These are phyloP conservation scores for Dysphania ambrosioides DNA, from an alignment of 148 eudicot species.

Conservation along the genomic window DNA sequence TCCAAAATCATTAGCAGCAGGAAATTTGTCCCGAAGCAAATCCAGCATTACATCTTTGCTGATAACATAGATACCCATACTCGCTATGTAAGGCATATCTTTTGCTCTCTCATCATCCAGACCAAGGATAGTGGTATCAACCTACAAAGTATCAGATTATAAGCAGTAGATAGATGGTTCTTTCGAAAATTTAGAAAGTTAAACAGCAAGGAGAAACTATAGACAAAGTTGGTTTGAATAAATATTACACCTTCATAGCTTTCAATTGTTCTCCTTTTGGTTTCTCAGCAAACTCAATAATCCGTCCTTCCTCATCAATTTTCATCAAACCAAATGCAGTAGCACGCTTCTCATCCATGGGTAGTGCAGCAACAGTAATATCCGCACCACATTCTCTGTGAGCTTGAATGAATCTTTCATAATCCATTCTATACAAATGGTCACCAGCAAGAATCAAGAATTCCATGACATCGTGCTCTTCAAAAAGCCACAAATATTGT, in stretches of 20 bases:
- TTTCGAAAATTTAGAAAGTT: not conserved
- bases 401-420: conserved; percentile 83
- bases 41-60: conserved; percentile 77
- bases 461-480: conserved; percentile 86
- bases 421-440: conserved; percentile 95
- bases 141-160: conserved; percentile 38
- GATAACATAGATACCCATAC: conserved; percentile 93
- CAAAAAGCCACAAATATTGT: conserved; percentile 85
- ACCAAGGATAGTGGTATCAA: conserved; percentile 87
- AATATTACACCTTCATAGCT: conserved; percentile 76
- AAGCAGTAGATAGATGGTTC: conserved; percentile 6
- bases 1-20: conserved; percentile 93
- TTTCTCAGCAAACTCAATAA: conserved; percentile 81
- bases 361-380: conserved; percentile 89
- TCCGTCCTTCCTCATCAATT: conserved; percentile 88
- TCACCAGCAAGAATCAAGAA: conserved; percentile 91
- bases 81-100: conserved; percentile 93
- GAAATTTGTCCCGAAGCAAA: conserved; percentile 65
- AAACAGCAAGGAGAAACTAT: not conserved
- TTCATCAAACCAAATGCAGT: conserved; percentile 97
- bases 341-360: conserved; percentile 95
- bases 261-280: conserved; percentile 86
- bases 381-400: conserved; percentile 98
- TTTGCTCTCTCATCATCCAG: conserved; percentile 87
- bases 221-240: not conserved